phyloP scores from a whole-genome alignment of 2,329 filamentous ascomycete species.

The Tolypocladium cylindrosporum region DNA sequence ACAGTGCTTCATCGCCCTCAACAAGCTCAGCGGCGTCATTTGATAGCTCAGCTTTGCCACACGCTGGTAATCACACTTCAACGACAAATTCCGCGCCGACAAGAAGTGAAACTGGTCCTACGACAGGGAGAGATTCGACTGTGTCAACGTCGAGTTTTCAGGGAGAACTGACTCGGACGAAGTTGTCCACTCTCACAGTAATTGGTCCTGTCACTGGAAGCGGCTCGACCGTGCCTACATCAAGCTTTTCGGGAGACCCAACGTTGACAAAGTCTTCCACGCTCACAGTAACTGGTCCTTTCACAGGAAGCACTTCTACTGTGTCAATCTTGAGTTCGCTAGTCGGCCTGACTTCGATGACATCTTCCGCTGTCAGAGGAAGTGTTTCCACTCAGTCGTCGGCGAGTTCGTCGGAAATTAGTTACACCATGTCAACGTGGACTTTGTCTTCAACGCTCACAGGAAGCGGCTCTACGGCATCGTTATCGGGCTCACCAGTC shows the following conservation, averaged over 20 bases:
- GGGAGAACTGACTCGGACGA: background rate
- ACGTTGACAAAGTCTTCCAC: background rate
- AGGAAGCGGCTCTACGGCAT: no score
- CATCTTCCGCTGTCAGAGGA: no score
- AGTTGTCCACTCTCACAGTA: background rate
- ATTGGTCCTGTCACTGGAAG: background rate
- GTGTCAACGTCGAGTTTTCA: background rate
- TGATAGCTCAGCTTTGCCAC: background rate
- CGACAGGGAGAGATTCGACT: background rate
- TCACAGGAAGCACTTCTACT: background rate
- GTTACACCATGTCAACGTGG: no score
- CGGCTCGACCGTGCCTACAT: background rate
- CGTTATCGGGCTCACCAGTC: no score
- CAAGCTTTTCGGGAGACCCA: background rate
- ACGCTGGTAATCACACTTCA: background rate
- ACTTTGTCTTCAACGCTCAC: no score
- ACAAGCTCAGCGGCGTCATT: background rate
- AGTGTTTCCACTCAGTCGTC: no score
- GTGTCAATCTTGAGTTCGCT: background rate
- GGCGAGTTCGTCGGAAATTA: no score
- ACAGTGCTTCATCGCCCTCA: background rate
- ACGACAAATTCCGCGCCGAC: background rate
- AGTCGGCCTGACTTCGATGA: no score
- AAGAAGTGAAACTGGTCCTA: background rate
- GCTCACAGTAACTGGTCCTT: no score